These are phyloP conservation scores for Aureobasidium sp. DNA, from an alignment of 2,329 filamentous ascomycete species.

Conservation along the genomic window DNA sequence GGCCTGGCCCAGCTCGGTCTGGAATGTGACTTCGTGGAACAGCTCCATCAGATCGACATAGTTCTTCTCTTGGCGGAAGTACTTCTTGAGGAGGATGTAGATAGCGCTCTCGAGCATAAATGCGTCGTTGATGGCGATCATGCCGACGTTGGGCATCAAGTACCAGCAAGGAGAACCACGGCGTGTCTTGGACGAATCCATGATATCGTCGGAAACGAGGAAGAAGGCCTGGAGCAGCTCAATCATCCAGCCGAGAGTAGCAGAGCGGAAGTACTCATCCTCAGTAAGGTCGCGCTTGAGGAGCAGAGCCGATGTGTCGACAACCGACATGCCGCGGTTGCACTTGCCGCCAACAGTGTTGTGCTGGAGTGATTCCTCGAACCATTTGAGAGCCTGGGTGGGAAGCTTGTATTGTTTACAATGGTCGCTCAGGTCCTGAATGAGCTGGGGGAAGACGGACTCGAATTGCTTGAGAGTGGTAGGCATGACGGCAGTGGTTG, in stretches of 20 bases:
- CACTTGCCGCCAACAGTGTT: slow-evolving; percentile 95
- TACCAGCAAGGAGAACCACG: slow-evolving; percentile 97
- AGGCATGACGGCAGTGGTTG: slow-evolving; percentile 45
- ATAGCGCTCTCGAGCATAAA: slow-evolving; percentile 92
- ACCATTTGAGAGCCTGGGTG: slow-evolving; percentile 74
- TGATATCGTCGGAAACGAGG: slow-evolving; percentile 96
- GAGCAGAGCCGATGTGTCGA: slow-evolving; percentile 80
- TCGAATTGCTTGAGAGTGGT: slow-evolving; percentile 83
- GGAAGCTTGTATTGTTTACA: slow-evolving; percentile 78
- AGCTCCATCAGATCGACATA: slow-evolving; percentile 92
- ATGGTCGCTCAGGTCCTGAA: slow-evolving; percentile 72
- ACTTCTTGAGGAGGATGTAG: slow-evolving; percentile 86
- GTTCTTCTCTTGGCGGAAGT: slow-evolving; percentile 77
- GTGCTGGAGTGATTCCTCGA: slow-evolving; percentile 75
- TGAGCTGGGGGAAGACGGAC: slow-evolving; percentile 77
- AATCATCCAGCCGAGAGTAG: slow-evolving; percentile 91
- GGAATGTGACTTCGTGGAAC: slow-evolving; percentile 89
- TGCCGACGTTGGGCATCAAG: slow-evolving; percentile 77
- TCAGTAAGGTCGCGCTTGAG: slow-evolving; percentile 63
- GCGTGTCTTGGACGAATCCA: slow-evolving; percentile 92
- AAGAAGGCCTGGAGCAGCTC: slow-evolving; percentile 99
- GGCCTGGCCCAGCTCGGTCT: slow-evolving; percentile 92
- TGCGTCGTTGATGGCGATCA: slow-evolving; percentile 96
- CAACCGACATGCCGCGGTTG: slow-evolving; percentile 96
- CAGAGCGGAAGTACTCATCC: slow-evolving; percentile 81